phyloP scores from a whole-genome alignment of 1,139 yeast species.

The Taiozyma sp. region DNA sequence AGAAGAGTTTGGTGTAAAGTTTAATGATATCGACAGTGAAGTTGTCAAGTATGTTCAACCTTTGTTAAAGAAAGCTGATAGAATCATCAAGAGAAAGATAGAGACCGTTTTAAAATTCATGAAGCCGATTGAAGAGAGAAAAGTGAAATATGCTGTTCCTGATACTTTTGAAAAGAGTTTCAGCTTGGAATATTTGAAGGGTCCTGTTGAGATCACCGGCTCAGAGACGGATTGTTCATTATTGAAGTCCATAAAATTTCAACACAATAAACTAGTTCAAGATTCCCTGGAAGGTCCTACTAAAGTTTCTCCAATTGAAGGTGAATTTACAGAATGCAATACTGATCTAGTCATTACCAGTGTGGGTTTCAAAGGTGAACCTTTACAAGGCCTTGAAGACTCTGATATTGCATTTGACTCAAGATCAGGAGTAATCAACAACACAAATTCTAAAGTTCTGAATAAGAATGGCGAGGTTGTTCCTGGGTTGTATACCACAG shows the following conservation, averaged over 20 bases:
- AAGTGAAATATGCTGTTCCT: constrained; percentile 22
- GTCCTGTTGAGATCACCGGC: constrained; percentile 55
- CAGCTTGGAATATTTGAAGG: constrained; percentile 64
- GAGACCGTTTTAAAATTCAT: constrained; percentile 56
- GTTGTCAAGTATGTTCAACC: constrained; percentile 39
- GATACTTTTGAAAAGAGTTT: constrained; percentile 41
- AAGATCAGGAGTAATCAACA: constrained; percentile 49
- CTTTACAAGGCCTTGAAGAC: constrained; percentile 42
- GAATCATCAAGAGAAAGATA: constrained; percentile 69
- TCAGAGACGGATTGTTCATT: constrained; percentile 30
- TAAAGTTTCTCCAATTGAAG: constrained; percentile 34
- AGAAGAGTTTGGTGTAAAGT: constrained; percentile 46
- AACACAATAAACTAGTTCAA: constrained; percentile 36
- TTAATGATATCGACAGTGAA: constrained; percentile 47
- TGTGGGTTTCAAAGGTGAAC: constrained; percentile 76
- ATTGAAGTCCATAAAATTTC: constrained; percentile 46
- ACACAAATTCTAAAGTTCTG: constrained; percentile 56
- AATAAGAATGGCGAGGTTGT: constrained; percentile 26
- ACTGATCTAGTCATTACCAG: constrained; percentile 75
- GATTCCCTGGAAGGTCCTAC: constrained; percentile 21
- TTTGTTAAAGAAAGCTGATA: constrained; percentile 38
- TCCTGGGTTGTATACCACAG: constrained; percentile 72
- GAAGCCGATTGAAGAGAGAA: constrained; percentile 28
- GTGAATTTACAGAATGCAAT: constrained; percentile 2
- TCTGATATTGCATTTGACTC: constrained; percentile 49